Base-by-base conservation (phyloP, 2,329 filamentous ascomycete genomes). In the Aspergillus jensenii region DNA sequence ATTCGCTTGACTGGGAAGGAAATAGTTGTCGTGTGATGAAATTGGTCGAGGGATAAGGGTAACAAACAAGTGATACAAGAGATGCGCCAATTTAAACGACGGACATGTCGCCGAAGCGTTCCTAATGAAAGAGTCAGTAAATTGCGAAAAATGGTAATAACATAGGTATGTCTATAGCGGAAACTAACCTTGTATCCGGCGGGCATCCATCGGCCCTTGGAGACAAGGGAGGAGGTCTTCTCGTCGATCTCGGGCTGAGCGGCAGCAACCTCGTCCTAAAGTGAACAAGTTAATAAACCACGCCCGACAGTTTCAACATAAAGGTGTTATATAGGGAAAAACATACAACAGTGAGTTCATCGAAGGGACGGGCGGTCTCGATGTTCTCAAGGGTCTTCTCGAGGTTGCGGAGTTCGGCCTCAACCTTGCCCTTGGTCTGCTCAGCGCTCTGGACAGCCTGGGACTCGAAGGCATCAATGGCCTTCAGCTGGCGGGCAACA, bases 51-150 rank as follows among this genome's bases (percentile, higher is more conserved):
- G 68, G 67, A 71, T 65, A 71, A 72, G 56, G 54, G 59, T 66
- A 64, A 63, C 60, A 63, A 60, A 65, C 65, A 37, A 63, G 56
- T 52, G 58, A 72, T 62, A 62, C 62, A 63, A 63, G 49, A 46
- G 47, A 55, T 54, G 57, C 62, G 59, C 59, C 59, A 59, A 76
- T 85, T 87, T 96, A 99, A 78, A 98, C 84, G 71, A 96, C 82
- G 71, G 95, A 93, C 71, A 98, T 88, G 78, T 98, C 93, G 83
- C 95, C 95, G 81, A 98, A 99, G 86, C 93, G 96, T 87, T 99
- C 95, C 93, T 98, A 37, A 72, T 72, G 47, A 67, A 64, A 56
- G 76, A 14, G 55, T 56, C 19, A 50, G 23, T 37, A 12, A 19
- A 56, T 56, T 55, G 44, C 25, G 17, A 57, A 55, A 61, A 8